phyloP scores from a whole-genome alignment of 140 eudicot genomes.

The Anethum foeniculum region DNA sequence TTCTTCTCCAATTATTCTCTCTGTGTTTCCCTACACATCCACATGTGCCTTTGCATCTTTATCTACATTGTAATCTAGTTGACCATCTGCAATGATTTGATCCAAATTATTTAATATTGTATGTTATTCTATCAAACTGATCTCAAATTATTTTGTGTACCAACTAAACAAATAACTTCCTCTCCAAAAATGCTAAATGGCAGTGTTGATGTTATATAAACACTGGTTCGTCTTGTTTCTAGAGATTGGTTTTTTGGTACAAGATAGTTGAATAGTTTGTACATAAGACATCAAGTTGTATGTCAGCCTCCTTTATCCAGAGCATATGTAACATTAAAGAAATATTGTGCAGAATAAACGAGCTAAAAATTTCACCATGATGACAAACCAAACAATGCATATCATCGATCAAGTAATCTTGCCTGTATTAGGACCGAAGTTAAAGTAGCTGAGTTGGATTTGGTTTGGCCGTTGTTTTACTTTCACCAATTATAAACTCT shows the following conservation, averaged over 20 bases:
- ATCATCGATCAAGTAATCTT: too few species aligned
- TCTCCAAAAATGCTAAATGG: background rate
- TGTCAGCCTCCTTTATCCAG: background rate
- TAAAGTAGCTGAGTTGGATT: background rate
- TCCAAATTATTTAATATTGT: too few species aligned
- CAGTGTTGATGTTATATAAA: too few species aligned
- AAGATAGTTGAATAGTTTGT: too few species aligned
- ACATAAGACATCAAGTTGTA: background rate
- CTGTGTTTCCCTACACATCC: slow-evolving; percentile 2
- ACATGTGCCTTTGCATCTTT: background rate
- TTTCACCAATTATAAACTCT: too few species aligned
- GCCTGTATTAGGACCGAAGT: too few species aligned
- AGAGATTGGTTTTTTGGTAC: too few species aligned
- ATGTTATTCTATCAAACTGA: too few species aligned
- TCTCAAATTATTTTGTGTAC: background rate
- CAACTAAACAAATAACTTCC: background rate
- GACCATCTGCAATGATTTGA: background rate
- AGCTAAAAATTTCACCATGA: background rate
- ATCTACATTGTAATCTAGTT: too few species aligned
- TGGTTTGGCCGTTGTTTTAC: background rate
- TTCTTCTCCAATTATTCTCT: slow-evolving; percentile 6
- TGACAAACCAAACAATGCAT: background rate
- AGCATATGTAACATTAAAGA: background rate
- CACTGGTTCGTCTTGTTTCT: too few species aligned
- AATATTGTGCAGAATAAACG: background rate